phyloP scores from a whole-genome alignment of 202 grass and related monocot genomes.

The Miscanthus sacchariflorus region DNA sequence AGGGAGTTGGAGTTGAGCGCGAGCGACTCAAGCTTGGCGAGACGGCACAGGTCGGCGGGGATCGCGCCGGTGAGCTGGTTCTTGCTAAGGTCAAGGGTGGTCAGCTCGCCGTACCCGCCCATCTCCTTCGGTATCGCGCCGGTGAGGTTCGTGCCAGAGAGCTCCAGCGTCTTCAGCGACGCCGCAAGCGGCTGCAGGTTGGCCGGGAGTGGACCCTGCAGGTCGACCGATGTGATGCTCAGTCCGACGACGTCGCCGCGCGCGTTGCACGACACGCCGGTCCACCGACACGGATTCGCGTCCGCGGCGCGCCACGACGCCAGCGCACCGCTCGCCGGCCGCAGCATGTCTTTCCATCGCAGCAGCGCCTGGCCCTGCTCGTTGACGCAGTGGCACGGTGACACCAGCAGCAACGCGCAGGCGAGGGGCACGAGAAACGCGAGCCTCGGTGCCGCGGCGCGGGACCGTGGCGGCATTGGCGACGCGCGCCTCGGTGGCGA shows the following conservation, averaged over 20 bases:
- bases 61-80: conserved; percentile 84
- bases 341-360: conserved; percentile 69
- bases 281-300: conserved; percentile 74
- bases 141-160: conserved; percentile 83
- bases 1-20: conserved; percentile 86
- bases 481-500: conserved; percentile 35
- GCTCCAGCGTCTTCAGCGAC: conserved; percentile 70
- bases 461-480: conserved; percentile 57
- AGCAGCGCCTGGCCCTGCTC: conserved; percentile 89
- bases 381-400: conserved; percentile 67
- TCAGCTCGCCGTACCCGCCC: conserved; percentile 56
- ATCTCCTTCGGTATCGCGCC: conserved; percentile 73
- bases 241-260: conserved; percentile 59
- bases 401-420: conserved; percentile 48
- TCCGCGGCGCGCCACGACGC: conserved; percentile 75
- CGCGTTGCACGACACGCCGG: conserved; percentile 72
- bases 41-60: conserved; percentile 68
- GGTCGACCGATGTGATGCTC: conserved; percentile 66
- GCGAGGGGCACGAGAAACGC: conserved; percentile 49
- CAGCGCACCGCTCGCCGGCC: conserved; percentile 57
- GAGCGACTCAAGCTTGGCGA: conserved; percentile 67
- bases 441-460: conserved; percentile 44
- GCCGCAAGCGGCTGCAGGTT: conserved; percentile 56
- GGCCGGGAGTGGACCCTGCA: conserved; percentile 77
- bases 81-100: conserved; percentile 79